phyloP scores from a whole-genome alignment of 164 flowering plant species.

The Aristolochia contorta region DNA sequence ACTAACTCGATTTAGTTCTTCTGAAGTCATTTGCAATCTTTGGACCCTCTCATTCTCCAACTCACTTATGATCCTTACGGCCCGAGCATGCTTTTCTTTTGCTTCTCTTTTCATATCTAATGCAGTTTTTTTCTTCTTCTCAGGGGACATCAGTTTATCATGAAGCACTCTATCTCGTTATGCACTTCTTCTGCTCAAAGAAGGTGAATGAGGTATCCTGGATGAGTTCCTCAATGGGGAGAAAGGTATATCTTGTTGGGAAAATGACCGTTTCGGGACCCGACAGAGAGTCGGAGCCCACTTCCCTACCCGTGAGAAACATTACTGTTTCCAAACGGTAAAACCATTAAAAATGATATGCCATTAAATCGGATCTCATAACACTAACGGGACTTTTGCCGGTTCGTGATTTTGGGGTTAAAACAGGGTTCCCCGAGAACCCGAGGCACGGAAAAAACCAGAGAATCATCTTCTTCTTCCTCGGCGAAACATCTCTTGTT shows the following conservation, averaged over 20 bases:
- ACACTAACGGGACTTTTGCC: too few relatives aligned
- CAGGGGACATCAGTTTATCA: conserved; percentile 92
- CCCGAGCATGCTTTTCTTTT: conserved; percentile 93
- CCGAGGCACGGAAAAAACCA: too few relatives aligned
- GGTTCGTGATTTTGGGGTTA: too few relatives aligned
- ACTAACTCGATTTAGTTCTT: conserved; percentile 80
- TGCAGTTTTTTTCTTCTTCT: conserved; percentile 80
- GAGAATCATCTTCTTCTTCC: too few relatives aligned
- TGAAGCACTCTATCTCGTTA: conserved; percentile 75
- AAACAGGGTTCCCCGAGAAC: too few relatives aligned
- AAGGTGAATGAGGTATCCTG: conserved; percentile 74
- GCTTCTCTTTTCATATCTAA: conserved; percentile 81
- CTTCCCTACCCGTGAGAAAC: too few relatives aligned
- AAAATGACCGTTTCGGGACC: too few relatives aligned
- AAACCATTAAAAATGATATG: too few relatives aligned
- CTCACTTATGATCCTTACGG: conserved; percentile 75
- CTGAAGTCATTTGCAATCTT: conserved; percentile 78
- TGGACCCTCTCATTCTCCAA: conserved; percentile 86
- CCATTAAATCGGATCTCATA: too few relatives aligned
- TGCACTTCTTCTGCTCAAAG: conserved; percentile 66
- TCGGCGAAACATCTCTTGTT: too few relatives aligned
- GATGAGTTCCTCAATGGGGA: conserved; percentile 62
- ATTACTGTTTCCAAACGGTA: too few relatives aligned
- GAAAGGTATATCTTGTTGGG: conserved; percentile 68
- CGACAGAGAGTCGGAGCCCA: too few relatives aligned